Evolutionary conservation across 2,329 filamentous ascomycete species (phyloP), one percentile per base, ranked within the genome.

Genomic region (Didymella pinodella): DNA sequence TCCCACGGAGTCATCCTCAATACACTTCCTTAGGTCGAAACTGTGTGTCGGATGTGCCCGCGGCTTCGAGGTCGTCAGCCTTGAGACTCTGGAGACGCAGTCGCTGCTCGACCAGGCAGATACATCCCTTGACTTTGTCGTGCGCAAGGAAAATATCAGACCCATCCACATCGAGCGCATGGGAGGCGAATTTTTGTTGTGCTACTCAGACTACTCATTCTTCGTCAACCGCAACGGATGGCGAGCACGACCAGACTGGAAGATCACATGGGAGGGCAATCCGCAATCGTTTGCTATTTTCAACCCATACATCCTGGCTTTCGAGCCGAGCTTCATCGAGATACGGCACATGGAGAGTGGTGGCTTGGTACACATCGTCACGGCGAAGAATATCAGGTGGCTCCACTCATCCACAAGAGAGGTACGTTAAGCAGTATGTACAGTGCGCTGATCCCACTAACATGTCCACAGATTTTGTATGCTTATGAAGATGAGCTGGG

Each of bases 171-270:
- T 99, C 67, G 96, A 99, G 78, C 90, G 95, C 45, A 89, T 98
- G 75, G 96, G 96, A 68, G 93, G 94, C 76, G 95, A 99, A 75
- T 99, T 99, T 83, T 79, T 99, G 67, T 88, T 99, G 64, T 98
- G 97, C 79, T 99, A 99, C 80, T 95, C 92, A 4, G 95, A 99
- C 77, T 99, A 97, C 79, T 97, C 92, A 12, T 99, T 99, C 86
- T 99, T 98, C 73, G 95, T 99, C 75, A 98, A 99, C 79, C 88
- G 95, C 71, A 98, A 99, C 77, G 95, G 95, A 36, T 99, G 95
- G 95, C 88, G 95, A 63, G 94, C 94, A 53, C 86, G 93, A 71
- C 93, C 93, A 5, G 95, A 99, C 78, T 99, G 95, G 95, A 89
- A 90, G 70, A 97, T 99, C 73, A 90, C 94, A 64, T 99, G 95